These are phyloP conservation scores for Colletotrichum theobromicola DNA, from an alignment of 2,329 filamentous ascomycete species.

Conservation along the genomic window DNA sequence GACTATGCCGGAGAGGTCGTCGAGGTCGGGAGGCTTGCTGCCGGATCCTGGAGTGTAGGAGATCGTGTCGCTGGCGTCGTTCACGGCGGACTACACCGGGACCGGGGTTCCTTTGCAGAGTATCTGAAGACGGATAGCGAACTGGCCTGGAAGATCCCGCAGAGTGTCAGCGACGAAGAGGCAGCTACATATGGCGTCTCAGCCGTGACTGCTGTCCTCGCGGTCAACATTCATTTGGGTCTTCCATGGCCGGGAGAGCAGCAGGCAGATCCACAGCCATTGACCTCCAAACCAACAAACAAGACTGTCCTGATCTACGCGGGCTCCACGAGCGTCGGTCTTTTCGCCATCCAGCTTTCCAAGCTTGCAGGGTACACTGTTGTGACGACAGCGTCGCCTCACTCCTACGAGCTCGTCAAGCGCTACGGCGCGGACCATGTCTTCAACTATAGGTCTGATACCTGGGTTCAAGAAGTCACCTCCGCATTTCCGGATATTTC, in stretches of 20 bases:
- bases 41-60: slow-evolving; percentile 18
- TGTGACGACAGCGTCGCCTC: slow-evolving; percentile 17
- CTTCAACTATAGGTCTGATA: slow-evolving; percentile 47
- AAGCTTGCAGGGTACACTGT: slow-evolving; percentile 7
- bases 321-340: slow-evolving; percentile 24
- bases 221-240: slow-evolving; percentile 26
- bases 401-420: slow-evolving; percentile 42
- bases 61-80: slow-evolving; percentile 32
- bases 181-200: slow-evolving; percentile 34
- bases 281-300: not conserved
- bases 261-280: not conserved
- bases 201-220: slow-evolving; percentile 28
- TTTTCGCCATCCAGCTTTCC: slow-evolving; percentile 7
- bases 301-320: slow-evolving; percentile 28
- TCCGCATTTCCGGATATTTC: slow-evolving; percentile 27
- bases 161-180: slow-evolving; percentile 23
- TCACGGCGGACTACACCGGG: slow-evolving; percentile 26
- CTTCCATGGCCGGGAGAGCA: slow-evolving; percentile 22
- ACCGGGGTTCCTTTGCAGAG: slow-evolving; percentile 32
- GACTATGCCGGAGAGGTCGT: slow-evolving; percentile 37
- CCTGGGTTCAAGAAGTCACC: not conserved
- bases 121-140: slow-evolving; percentile 27
- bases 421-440: slow-evolving; percentile 48
- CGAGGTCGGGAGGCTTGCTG: slow-evolving; percentile 28
- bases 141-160: slow-evolving; percentile 28